phyloP scores from a whole-genome alignment of 2,329 filamentous ascomycete genomes.

The Penicillium sp. region DNA sequence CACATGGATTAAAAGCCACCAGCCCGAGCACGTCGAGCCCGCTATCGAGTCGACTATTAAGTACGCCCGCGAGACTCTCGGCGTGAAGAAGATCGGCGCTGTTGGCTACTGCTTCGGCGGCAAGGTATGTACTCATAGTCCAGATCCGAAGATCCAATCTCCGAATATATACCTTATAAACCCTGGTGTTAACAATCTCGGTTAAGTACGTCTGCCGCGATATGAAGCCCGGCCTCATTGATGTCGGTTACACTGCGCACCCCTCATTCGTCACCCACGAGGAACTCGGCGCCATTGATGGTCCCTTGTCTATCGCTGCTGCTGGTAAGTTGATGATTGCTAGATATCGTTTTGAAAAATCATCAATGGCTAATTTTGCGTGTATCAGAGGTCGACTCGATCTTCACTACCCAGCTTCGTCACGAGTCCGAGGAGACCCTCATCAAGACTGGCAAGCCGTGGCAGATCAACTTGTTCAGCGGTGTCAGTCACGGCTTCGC shows the following conservation, averaged over 20 bases:
- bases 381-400: constrained; percentile 55
- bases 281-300: constrained; percentile 64
- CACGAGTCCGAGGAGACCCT: constrained; percentile 65
- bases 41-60: constrained; percentile 52
- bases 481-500: constrained; percentile 72
- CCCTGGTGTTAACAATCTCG: neutral
- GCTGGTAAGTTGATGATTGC: constrained; percentile 35
- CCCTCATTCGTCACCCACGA: constrained; percentile 69
- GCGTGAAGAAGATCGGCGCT: constrained; percentile 59
- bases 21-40: constrained; percentile 53
- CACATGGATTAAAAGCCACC: constrained; percentile 48
- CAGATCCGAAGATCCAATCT: neutral
- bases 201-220: constrained; percentile 66
- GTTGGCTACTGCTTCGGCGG: constrained; percentile 75
- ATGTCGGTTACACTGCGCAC: constrained; percentile 72
- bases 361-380: constrained; percentile 1
- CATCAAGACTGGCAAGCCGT: constrained; percentile 55
- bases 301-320: constrained; percentile 65
- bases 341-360: neutral
- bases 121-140: constrained; percentile 50
- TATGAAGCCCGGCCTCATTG: constrained; percentile 59
- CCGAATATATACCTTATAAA: neutral
- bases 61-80: constrained; percentile 55
- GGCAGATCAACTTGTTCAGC: constrained; percentile 75
- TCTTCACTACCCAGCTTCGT: constrained; percentile 63